A percentile compares a stretch with the other conserved stretches of the same genome.
These are phyloP conservation scores for Spatholobus suberectus DNA, from an alignment of 306 rosid genomes.

Conservation along the genomic window DNA sequence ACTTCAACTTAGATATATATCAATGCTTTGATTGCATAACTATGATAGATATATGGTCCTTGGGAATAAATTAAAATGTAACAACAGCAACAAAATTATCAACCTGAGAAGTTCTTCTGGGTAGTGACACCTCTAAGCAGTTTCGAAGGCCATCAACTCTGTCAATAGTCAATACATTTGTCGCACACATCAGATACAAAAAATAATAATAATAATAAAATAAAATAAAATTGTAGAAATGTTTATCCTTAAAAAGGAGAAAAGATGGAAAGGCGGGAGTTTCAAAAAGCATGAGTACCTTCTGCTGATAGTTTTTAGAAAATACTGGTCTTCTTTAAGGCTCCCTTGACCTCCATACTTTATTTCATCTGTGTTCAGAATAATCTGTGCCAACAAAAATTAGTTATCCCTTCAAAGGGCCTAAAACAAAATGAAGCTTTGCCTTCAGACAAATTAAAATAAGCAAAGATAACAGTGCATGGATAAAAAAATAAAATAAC, in stretches of 20 bases:
- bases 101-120: slow-evolving; percentile 92
- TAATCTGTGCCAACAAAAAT: slow-evolving; percentile 57
- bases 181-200: slow-evolving; percentile 6
- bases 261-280: not conserved
- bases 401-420: slow-evolving; percentile 7
- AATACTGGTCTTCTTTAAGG: slow-evolving; percentile 69
- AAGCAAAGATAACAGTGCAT: not conserved
- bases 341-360: slow-evolving; percentile 85
- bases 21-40: not conserved
- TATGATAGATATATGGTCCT: not conserved
- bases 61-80: slow-evolving; percentile 27
- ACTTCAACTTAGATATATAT: not conserved
- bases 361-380: slow-evolving; percentile 78
- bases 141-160: slow-evolving; percentile 78
- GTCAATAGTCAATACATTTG: slow-evolving; percentile 46
- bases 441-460: not conserved
- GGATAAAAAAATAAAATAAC: not conserved
- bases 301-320: slow-evolving; percentile 66
- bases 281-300: slow-evolving; percentile 54
- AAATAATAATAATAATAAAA: not conserved
- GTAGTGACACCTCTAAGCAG: slow-evolving; percentile 82
- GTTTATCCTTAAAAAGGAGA: not conserved
- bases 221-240: not conserved
- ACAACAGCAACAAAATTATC: slow-evolving; percentile 36
- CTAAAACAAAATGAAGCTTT: slow-evolving; percentile 4